Conservation (phyloP, 192 early-diverging fungal species). For the Backusella psychrophila region DNA sequence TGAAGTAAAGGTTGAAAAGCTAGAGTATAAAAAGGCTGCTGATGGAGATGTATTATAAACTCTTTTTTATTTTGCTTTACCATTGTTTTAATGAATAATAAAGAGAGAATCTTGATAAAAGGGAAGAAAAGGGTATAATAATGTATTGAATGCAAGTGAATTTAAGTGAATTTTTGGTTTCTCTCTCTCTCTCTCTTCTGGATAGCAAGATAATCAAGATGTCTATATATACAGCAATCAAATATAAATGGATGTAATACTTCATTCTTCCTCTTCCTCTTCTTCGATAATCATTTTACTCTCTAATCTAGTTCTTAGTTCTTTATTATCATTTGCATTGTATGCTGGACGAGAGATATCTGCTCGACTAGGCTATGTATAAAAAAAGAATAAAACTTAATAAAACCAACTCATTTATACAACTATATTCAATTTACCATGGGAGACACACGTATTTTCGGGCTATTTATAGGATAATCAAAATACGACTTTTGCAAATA, state of each 20-base stretch:
- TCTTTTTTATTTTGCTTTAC: neutral
- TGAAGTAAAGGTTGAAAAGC: slow-evolving; percentile 91
- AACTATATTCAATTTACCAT: neutral
- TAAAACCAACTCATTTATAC: neutral
- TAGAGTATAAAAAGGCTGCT: slow-evolving; percentile 75
- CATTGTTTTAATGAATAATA: neutral
- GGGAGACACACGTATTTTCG: neutral
- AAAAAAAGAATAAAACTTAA: too few species aligned
- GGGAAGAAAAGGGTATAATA: neutral
- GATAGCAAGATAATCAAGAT: neutral
- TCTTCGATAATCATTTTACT: slow-evolving; percentile 33
- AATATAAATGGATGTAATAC: neutral
- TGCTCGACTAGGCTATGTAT: slow-evolving; percentile 1
- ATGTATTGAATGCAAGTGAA: neutral
- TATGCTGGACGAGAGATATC: neutral
- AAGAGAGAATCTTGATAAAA: neutral
- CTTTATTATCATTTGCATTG: neutral
- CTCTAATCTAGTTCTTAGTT: slow-evolving; percentile 13
- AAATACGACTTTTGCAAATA: neutral
- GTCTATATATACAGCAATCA: neutral
- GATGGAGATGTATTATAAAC: slow-evolving; percentile 18
- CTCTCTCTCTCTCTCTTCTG: neutral
- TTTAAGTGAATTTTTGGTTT: neutral
- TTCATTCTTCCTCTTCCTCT: slow-evolving; percentile 35
- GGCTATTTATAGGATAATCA: neutral